Evolutionary conservation across 1,284 basidiomycete genomes (phyloP).

Genomic region (Veloporphyrellus conicus): DNA sequence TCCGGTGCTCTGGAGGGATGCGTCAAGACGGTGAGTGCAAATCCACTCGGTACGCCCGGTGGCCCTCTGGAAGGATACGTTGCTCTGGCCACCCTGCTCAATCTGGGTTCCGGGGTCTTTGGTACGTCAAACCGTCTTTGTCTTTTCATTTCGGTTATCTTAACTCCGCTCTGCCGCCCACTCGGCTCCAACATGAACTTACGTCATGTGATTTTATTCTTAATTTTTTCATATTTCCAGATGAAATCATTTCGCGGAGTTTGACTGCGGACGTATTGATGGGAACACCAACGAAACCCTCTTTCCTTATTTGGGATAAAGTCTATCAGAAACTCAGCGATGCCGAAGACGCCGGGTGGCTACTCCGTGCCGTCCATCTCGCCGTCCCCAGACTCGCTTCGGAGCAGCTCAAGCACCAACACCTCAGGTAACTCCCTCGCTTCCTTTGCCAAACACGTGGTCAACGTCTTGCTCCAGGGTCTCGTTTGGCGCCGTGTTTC

Average conservation of each 20-base stretch:
- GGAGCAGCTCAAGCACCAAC: slow-evolving; percentile 54
- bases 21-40: slow-evolving; percentile 62
- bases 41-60: slow-evolving; percentile 52
- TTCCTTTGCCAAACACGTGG: not conserved
- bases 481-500: slow-evolving; percentile 60
- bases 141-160: slow-evolving; percentile 5
- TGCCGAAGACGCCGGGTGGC: slow-evolving; percentile 71
- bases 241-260: slow-evolving; percentile 36
- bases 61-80: slow-evolving; percentile 84
- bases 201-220: not conserved
- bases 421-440: slow-evolving; percentile 46
- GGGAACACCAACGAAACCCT: slow-evolving; percentile 60
- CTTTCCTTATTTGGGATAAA: slow-evolving; percentile 84
- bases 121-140: slow-evolving; percentile 37
- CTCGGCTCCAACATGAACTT: not conserved
- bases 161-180: not conserved
- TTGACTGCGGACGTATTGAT: slow-evolving; percentile 43
- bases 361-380: slow-evolving; percentile 64
- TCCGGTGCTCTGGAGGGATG: slow-evolving; percentile 62
- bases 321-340: slow-evolving; percentile 71
- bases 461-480: slow-evolving; percentile 35
- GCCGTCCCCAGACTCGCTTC: slow-evolving; percentile 48
- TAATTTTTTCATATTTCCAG: slow-evolving; percentile 15
- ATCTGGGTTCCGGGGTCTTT: slow-evolving; percentile 48
- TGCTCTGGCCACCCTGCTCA: slow-evolving; percentile 64